Conservation (phyloP, 148 eudicot genomes). For the Cornus controversa region DNA sequence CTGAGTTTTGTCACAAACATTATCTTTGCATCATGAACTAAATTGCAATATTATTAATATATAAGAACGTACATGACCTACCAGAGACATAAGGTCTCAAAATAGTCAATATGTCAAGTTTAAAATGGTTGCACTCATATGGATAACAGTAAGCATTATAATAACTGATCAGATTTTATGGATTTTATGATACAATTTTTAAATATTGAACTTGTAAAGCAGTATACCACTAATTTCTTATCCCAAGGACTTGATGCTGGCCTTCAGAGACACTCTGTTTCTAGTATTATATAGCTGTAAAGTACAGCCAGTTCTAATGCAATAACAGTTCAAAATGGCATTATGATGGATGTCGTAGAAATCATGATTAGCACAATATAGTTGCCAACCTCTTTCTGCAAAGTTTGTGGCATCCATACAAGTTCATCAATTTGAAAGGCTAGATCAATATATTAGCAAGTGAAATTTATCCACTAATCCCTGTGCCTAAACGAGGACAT, state of each 20-base stretch:
- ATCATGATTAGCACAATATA: neutral
- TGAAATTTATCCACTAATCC: neutral
- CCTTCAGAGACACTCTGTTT: neutral
- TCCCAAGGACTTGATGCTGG: neutral
- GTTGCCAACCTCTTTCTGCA: neutral
- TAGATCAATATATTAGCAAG: neutral
- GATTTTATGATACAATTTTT: neutral
- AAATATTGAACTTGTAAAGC: neutral
- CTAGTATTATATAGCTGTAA: neutral
- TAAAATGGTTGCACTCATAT: too few relatives aligned
- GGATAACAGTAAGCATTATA: too few relatives aligned
- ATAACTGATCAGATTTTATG: neutral
- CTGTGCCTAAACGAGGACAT: neutral
- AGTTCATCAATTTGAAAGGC: neutral
- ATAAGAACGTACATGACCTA: neutral
- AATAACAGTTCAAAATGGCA: too few relatives aligned
- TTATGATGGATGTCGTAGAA: neutral
- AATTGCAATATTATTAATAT: neutral
- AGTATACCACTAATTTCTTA: too few relatives aligned
- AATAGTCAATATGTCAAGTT: too few relatives aligned
- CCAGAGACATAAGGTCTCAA: neutral
- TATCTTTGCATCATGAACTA: too few relatives aligned
- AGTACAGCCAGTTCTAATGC: too few relatives aligned
- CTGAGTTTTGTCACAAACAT: too few relatives aligned
- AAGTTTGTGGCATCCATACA: neutral